These are phyloP conservation scores for Eucalyptus globulus DNA, from an alignment of 345 rosid species.

Conservation along the genomic window DNA sequence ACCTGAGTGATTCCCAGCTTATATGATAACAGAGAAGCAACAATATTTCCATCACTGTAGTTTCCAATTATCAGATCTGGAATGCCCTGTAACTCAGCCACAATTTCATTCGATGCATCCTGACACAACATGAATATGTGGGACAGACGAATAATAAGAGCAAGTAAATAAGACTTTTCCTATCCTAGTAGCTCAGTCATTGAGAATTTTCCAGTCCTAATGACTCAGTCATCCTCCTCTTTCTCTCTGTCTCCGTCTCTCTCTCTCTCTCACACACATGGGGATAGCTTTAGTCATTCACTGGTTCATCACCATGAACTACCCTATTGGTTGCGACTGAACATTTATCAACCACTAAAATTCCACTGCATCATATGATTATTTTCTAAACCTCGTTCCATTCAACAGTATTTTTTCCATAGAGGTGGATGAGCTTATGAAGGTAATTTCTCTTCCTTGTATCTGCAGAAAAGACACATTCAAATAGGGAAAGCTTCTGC, in stretches of 20 bases:
- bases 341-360: not conserved
- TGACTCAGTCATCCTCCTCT: not conserved
- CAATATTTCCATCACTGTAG: conserved; percentile 2
- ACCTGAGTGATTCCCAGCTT: conserved; percentile 2
- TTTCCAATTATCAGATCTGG: not conserved
- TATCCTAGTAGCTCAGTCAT: not conserved
- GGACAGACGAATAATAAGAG: not conserved
- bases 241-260: not conserved
- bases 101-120: not conserved
- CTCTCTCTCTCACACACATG: not conserved
- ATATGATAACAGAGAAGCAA: not conserved
- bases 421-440: not conserved
- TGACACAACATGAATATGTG: not conserved
- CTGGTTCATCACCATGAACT: not conserved
- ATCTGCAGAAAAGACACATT: not conserved
- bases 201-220: not conserved
- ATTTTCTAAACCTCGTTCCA: not conserved
- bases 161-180: not conserved
- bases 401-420: not conserved
- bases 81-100: not conserved
- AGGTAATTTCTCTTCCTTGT: not conserved
- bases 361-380: not conserved
- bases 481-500: not conserved
- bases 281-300: not conserved
- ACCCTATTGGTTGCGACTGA: not conserved